Evolutionary conservation across 1,284 basidiomycete genomes (phyloP).

Genomic region (Amylostereum chailletii): DNA sequence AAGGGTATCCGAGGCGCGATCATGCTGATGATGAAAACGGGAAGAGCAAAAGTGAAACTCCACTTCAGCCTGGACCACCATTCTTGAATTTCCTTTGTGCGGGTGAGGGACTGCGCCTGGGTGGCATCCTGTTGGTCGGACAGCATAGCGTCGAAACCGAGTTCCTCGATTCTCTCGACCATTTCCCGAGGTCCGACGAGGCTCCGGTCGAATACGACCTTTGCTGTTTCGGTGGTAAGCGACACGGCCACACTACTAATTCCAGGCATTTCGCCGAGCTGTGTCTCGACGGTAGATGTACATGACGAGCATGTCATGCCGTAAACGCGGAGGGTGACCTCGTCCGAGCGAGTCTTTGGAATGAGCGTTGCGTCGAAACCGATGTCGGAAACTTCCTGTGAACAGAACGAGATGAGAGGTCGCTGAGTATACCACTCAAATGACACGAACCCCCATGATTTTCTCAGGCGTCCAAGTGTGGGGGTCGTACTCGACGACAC

Average conservation of each 20-base stretch:
- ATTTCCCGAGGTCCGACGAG: constrained; percentile 77
- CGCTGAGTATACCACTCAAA: neutral
- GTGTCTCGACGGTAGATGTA: constrained; percentile 69
- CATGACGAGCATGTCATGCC: constrained; percentile 91
- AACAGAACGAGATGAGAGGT: constrained; percentile 9
- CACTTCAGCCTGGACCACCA: constrained; percentile 83
- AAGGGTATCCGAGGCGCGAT: constrained; percentile 68
- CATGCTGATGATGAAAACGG: constrained; percentile 93
- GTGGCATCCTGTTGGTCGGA: constrained; percentile 77
- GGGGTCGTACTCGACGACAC: constrained; percentile 84
- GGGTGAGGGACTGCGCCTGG: constrained; percentile 84
- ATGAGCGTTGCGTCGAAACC: constrained; percentile 85
- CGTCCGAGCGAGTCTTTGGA: constrained; percentile 52
- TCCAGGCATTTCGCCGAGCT: constrained; percentile 66
- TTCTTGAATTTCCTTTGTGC: constrained; percentile 85
- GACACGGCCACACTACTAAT: constrained; percentile 69
- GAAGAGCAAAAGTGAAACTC: constrained; percentile 76
- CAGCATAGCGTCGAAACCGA: constrained; percentile 89
- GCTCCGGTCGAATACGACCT: constrained; percentile 69
- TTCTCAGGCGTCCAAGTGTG: constrained; percentile 74
- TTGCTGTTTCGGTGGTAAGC: constrained; percentile 64
- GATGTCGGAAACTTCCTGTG: constrained; percentile 83
- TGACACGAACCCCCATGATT: constrained; percentile 57
- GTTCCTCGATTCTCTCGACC: constrained; percentile 80
- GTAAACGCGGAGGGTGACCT: constrained; percentile 70